Evolutionary conservation across 495 filamentous ascomycete genomes (phyloP).

Genomic region (Copromyces sp.): DNA sequence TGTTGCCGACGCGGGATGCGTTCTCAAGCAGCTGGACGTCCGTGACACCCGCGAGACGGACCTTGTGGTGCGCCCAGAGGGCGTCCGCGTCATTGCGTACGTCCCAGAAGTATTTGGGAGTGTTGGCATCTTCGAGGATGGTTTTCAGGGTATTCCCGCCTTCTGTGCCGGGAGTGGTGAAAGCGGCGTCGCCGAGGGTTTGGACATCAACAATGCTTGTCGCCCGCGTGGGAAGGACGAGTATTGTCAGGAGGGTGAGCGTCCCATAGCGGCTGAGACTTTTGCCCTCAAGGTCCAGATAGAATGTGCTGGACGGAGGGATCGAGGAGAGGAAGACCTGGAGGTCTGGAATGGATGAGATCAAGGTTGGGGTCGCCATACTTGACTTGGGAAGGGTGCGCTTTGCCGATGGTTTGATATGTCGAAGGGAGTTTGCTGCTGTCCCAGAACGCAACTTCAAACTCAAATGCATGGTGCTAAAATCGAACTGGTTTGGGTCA

Average conservation of each 20-base stretch:
- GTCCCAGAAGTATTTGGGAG: conserved; percentile 46
- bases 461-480: not conserved
- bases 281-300: conserved; percentile 47
- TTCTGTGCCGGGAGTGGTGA: conserved; percentile 22
- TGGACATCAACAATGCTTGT: conserved; percentile 44
- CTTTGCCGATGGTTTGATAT: not conserved
- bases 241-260: conserved; percentile 41
- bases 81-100: conserved; percentile 49
- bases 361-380: not conserved
- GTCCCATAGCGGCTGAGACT: conserved; percentile 37
- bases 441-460: not conserved
- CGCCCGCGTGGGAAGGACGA: conserved; percentile 7
- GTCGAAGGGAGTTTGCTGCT: not conserved
- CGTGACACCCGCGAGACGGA: conserved; percentile 30
- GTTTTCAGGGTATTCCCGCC: conserved; percentile 30
- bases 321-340: not conserved
- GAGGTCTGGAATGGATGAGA: not conserved
- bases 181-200: conserved; percentile 32
- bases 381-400: not conserved
- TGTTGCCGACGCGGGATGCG: conserved; percentile 21
- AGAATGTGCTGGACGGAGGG: conserved; percentile 23
- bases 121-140: conserved; percentile 37
- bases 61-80: conserved; percentile 33
- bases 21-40: conserved; percentile 51
- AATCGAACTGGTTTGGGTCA: not conserved